A percentile compares a stretch with the other conserved stretches of the same genome.
Conservation (phyloP, 768 basidiomycete genomes). For the Dacryopinax spathularia region DNA sequence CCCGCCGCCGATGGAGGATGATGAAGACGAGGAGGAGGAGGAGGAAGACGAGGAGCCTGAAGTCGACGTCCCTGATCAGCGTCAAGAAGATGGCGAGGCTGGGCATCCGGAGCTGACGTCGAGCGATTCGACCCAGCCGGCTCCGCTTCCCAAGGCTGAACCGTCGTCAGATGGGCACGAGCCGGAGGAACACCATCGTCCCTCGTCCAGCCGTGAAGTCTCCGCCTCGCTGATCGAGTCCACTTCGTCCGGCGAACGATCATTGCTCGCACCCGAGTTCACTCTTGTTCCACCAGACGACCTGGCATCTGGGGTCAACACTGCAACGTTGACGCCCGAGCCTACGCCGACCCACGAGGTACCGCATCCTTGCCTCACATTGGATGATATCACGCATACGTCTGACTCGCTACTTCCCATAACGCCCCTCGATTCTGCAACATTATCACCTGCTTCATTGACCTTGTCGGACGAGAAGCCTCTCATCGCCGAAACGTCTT, state of each 20-base stretch:
- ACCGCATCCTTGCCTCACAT: neutral
- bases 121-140: no score
- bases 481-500: neutral
- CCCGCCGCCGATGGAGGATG: conserved; percentile 14
- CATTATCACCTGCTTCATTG: neutral
- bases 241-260: conserved; percentile 11
- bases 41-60: conserved; percentile 10
- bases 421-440: neutral
- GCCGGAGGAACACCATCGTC: conserved; percentile 18
- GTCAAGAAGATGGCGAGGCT: conserved; percentile 7
- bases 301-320: neutral
- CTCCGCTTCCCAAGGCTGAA: neutral
- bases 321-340: neutral
- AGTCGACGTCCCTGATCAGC: neutral
- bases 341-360: neutral
- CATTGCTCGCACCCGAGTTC: neutral
- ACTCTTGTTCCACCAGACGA: neutral
- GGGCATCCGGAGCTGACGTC: no score
- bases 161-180: conserved; percentile 19
- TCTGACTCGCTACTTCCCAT: neutral
- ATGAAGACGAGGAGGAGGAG: conserved; percentile 13
- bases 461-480: neutral
- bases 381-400: neutral
- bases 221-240: conserved; percentile 19
- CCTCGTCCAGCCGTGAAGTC: conserved; percentile 20